phyloP scores from a whole-genome alignment of 345 rosid genomes.

The Salix caprea region DNA sequence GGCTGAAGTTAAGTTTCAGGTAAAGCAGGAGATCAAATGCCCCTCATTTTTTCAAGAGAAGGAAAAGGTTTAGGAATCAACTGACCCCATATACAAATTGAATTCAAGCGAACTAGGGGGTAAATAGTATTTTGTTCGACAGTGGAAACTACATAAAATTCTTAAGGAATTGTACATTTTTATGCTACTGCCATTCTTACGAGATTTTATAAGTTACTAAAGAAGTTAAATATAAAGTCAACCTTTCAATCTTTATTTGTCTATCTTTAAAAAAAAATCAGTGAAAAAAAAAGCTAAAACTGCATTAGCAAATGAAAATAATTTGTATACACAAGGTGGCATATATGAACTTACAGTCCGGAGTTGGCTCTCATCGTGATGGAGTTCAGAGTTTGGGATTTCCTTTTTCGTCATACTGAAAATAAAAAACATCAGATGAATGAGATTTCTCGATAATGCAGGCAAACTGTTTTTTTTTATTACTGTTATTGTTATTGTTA shows the following conservation, averaged over 20 bases:
- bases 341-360: slow-evolving; percentile 53
- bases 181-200: not conserved
- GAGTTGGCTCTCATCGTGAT: slow-evolving; percentile 45
- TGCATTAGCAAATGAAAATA: not conserved
- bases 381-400: slow-evolving; percentile 26
- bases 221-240: not conserved
- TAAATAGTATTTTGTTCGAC: not conserved
- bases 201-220: not conserved
- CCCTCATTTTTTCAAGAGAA: not conserved
- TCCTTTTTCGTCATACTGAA: slow-evolving; percentile 49
- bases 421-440: slow-evolving; percentile 14
- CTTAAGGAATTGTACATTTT: not conserved
- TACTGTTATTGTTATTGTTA: not conserved
- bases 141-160: too few species aligned
- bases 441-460: slow-evolving; percentile 15
- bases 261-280: too few species aligned
- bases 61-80: not conserved
- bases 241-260: too few species aligned
- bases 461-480: not conserved
- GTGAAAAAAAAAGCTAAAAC: too few species aligned
- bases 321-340: not conserved
- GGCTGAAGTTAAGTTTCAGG: not conserved
- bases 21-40: not conserved
- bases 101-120: not conserved
- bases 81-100: not conserved